Evolutionary conservation across 768 basidiomycete species (phyloP), one percentile per base, ranked within the genome.

Genomic region (Coprinopsis marcescibilis): DNA sequence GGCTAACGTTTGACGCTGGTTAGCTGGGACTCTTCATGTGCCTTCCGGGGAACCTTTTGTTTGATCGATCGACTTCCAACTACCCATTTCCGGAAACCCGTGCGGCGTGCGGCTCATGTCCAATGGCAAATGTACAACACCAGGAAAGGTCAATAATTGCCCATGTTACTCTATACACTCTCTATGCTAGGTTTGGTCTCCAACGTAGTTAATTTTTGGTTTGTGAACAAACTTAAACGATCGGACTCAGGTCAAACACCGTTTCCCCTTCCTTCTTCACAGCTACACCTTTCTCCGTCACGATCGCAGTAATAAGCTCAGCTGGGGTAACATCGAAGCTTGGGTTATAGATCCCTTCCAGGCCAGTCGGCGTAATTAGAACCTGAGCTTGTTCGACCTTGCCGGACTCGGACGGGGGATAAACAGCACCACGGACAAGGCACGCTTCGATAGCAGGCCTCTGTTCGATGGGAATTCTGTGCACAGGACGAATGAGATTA

Each of bases 291-390:
- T 87, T 91, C 69, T 98, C 95, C 2, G 93, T 97, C 11, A 94
- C 92, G 42, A 98, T 87, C 24, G 88, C 89, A n/a, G 83, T 88
- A 52, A 98, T 96, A 34, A 97, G 69, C 49, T 88, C 85, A 2
- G 93, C 90, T 0, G 94, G 93, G 0, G 95, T 97, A 13, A 98
- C 92, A 60, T 98, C 95, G 65, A 97, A 98, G 52, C 89, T 90
- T 1, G 95, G 93, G 63, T 96, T 98, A 63, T 93, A 95, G 32
- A 90, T 69, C 24, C 76, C 78, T 36, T 77, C 71, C 23, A 84
- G 60, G 12, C 70, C 73, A 17, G 67, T 61, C 0, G 93, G 91
- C 0, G 92, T 92, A 51, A 93, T 80, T 76, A 91, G 80, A 11
- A 94, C 86, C 35, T 85, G 80, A 0, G 82, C 83, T 56, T 90